phyloP scores from a whole-genome alignment of 495 filamentous ascomycete genomes.

The Penicillium ochrochloron region DNA sequence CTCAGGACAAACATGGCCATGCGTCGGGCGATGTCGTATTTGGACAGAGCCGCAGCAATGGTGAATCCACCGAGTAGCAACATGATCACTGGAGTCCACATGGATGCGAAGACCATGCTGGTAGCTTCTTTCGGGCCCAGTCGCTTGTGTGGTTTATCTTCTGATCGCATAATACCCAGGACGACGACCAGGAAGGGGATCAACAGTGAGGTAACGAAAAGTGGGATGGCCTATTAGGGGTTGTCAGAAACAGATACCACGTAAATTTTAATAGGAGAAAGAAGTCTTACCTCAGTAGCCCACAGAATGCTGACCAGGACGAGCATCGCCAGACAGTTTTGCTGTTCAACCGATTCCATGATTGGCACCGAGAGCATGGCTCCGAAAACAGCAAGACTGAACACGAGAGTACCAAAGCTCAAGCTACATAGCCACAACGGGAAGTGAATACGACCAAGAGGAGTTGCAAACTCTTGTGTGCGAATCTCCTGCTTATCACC shows the following conservation, averaged over 20 bases:
- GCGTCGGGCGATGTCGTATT: conserved; percentile 95
- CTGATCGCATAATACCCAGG: conserved; percentile 79
- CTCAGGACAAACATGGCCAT: conserved; percentile 97
- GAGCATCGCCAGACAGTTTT: conserved; percentile 93
- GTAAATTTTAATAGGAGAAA: conserved; percentile 5
- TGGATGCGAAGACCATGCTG: conserved; percentile 82
- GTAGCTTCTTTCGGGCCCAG: conserved; percentile 76
- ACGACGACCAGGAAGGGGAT: conserved; percentile 94
- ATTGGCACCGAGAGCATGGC: conserved; percentile 73
- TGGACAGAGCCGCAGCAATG: conserved; percentile 91
- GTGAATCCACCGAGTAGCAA: conserved; percentile 95
- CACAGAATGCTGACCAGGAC: conserved; percentile 93
- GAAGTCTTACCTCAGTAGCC: conserved; percentile 84
- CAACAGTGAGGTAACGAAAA: conserved; percentile 93
- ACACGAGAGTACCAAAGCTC: conserved; percentile 76
- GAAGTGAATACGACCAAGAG: conserved; percentile 73
- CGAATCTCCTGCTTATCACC: conserved; percentile 74
- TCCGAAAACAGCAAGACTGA: conserved; percentile 72
- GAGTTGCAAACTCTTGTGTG: conserved; percentile 75
- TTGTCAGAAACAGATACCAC: conserved; percentile 24
- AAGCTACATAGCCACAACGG: conserved; percentile 84
- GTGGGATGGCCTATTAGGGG: conserved; percentile 74
- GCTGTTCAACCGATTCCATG: conserved; percentile 83
- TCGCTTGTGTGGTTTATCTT: conserved; percentile 69
- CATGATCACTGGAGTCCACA: conserved; percentile 99